Evolutionary conservation across 2,329 filamentous ascomycete species (phyloP), one percentile per base, ranked within the genome.

Genomic region (Fusarium tricinctum): DNA sequence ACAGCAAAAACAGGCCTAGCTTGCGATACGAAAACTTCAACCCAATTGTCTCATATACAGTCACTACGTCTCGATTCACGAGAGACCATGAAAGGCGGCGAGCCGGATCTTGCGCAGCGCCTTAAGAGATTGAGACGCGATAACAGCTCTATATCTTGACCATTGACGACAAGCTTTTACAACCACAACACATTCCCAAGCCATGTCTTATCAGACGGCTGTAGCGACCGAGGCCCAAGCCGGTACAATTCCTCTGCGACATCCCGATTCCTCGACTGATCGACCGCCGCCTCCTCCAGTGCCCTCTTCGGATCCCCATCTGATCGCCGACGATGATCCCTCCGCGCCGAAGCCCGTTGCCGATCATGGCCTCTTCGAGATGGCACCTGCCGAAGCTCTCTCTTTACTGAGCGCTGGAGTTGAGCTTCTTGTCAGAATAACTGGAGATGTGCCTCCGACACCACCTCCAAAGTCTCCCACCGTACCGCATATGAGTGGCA

Each of bases 391-490:
- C 51, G 89, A 89, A 3, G 94, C 94, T 7, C 86, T 98, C 74
- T 92, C 91, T 74, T 83, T 97, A 67, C 86, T 98, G n/a, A 90
- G 90, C 70, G 85, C 88, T 39, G 88, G 88, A 59, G 83, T 94
- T 63, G 91, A 94, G 73, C 85, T 88, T 6, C 84, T 96, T 51
- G 90, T 93, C 28, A 86, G 86, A 66, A 83, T 90, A 60, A 92
- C 91, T 3, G 91, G 92, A 75, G 92, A 97, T 74, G 84, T 96
- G 14, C 92, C 92, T 22, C 91, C 91, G 17, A 96, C 91, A n/a
- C 92, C 91, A 56, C 91, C 91, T 7, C 86, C 90, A 3, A 85
- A 85, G 53, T 85, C 84, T 23, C 87, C 88, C 0, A 85, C 85
- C 4, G 86, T 89, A n/a, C 89, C 91, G 22, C 89, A 89, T 75